These are phyloP conservation scores for Arachnomyces sp. DNA, from an alignment of 2,329 filamentous ascomycete species.

Conservation along the genomic window DNA sequence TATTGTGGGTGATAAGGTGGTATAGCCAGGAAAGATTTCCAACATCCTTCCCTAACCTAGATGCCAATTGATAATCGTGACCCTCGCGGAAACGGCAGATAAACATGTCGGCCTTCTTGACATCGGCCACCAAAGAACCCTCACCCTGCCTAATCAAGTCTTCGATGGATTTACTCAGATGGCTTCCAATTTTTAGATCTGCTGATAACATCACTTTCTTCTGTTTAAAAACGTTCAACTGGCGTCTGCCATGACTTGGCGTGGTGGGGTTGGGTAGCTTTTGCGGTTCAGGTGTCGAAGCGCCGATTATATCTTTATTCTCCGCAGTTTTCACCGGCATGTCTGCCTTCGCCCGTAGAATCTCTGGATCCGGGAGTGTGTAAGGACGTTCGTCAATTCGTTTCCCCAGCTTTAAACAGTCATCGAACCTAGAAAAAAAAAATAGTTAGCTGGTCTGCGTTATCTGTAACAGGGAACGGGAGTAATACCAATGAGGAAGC, in stretches of 20 bases:
- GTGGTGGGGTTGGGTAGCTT: constrained; percentile 26
- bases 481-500: constrained; percentile 73
- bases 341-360: constrained; percentile 55
- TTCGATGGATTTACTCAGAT: constrained; percentile 59
- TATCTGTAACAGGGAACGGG: neutral
- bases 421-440: constrained; percentile 67
- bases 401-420: constrained; percentile 87
- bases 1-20: constrained; percentile 78
- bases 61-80: constrained; percentile 66
- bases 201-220: constrained; percentile 69
- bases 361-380: constrained; percentile 74
- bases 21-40: constrained; percentile 94
- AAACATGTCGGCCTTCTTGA: constrained; percentile 70
- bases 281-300: constrained; percentile 49
- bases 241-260: constrained; percentile 32
- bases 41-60: constrained; percentile 70
- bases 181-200: constrained; percentile 64
- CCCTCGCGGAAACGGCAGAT: constrained; percentile 85
- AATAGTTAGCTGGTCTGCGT: neutral
- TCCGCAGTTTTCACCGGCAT: constrained; percentile 50
- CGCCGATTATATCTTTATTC: constrained; percentile 59
- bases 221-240: constrained; percentile 66
- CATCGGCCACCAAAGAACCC: constrained; percentile 57
- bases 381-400: constrained; percentile 87
- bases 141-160: constrained; percentile 65